Percentiles rank a stretch among this genome's conserved stretches.
These are phyloP conservation scores for Phytophthora sp. DNA, from an alignment of 352 stramenopile species.

Conservation along the genomic window DNA sequence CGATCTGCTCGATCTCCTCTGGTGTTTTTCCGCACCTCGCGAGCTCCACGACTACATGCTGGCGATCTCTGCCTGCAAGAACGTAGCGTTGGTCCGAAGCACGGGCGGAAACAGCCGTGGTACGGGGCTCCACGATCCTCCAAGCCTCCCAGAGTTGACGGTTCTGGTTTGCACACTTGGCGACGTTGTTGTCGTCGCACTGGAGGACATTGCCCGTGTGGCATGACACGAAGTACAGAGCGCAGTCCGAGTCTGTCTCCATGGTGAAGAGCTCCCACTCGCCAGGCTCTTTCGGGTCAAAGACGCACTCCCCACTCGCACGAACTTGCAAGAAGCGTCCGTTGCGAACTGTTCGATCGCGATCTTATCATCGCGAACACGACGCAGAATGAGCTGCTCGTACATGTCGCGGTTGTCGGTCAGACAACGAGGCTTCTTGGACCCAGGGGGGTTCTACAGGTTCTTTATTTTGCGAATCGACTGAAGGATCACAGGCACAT, in stretches of 20 bases:
- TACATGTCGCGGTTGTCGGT: constrained; percentile 36
- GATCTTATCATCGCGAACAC: constrained; percentile 38
- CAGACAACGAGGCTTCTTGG: constrained; percentile 40
- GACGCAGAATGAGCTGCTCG: constrained; percentile 40
- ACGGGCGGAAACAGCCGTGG: neutral
- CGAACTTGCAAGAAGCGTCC: constrained; percentile 37
- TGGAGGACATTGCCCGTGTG: constrained; percentile 39
- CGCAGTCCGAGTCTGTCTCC: constrained; percentile 32
- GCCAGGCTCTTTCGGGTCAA: constrained; percentile 35
- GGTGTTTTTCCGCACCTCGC: constrained; percentile 34
- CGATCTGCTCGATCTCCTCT: constrained; percentile 39
- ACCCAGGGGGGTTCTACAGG: constrained; percentile 40
- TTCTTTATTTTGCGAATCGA: constrained; percentile 27
- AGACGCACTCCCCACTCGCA: constrained; percentile 34
- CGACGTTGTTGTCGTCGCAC: constrained; percentile 21
- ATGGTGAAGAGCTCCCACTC: constrained; percentile 44
- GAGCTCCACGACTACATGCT: constrained; percentile 35
- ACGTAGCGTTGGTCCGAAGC: neutral
- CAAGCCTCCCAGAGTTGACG: constrained; percentile 29
- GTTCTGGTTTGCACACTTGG: constrained; percentile 34
- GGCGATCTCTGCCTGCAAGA: constrained; percentile 18
- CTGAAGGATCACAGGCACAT: constrained; percentile 38
- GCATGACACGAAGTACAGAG: constrained; percentile 42
- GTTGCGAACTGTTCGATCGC: constrained; percentile 38
- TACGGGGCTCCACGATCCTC: constrained; percentile 31